These are phyloP conservation scores for Serendipita sp. DNA, from an alignment of 1,284 basidiomycete genomes.

Conservation along the genomic window DNA sequence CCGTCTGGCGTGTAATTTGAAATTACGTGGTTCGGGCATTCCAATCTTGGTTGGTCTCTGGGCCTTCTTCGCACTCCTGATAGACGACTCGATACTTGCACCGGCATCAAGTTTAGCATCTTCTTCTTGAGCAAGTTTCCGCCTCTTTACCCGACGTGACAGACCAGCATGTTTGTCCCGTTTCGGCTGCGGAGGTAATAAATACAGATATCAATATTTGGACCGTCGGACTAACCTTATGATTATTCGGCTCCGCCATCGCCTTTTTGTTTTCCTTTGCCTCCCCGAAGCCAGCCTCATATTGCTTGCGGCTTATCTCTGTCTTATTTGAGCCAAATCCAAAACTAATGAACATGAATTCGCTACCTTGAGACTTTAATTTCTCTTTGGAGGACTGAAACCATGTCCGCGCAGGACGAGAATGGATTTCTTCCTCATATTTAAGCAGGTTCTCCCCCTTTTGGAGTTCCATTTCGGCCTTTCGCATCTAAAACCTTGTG, in stretches of 20 bases:
- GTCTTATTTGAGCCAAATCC: slow-evolving; percentile 9
- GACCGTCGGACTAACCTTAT: slow-evolving; percentile 4
- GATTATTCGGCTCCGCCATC: slow-evolving; percentile 19
- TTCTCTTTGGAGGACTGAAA: slow-evolving; percentile 89
- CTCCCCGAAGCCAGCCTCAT: slow-evolving; percentile 40
- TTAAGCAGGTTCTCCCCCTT: slow-evolving; percentile 96
- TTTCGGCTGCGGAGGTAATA: slow-evolving; percentile 40
- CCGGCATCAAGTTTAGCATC: slow-evolving; percentile 49
- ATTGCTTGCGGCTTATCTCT: slow-evolving; percentile 62
- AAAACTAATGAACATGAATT: not conserved
- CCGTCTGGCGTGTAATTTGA: not conserved
- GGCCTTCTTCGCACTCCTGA: slow-evolving; percentile 75
- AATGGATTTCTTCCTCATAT: slow-evolving; percentile 88
- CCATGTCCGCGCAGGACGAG: slow-evolving; percentile 91
- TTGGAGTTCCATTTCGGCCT: slow-evolving; percentile 90
- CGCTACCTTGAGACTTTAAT: slow-evolving; percentile 58
- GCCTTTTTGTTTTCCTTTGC: slow-evolving; percentile 15
- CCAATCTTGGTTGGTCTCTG: slow-evolving; percentile 43
- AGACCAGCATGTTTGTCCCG: slow-evolving; percentile 75
- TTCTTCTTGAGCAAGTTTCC: slow-evolving; percentile 73
- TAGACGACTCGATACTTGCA: slow-evolving; percentile 51
- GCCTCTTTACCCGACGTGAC: slow-evolving; percentile 67
- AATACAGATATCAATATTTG: slow-evolving; percentile 10
- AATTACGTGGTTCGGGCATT: slow-evolving; percentile 15
- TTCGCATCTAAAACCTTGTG: slow-evolving; percentile 42